phyloP scores from a whole-genome alignment of 345 rosid genomes.

The Geranium rotundifolium region DNA sequence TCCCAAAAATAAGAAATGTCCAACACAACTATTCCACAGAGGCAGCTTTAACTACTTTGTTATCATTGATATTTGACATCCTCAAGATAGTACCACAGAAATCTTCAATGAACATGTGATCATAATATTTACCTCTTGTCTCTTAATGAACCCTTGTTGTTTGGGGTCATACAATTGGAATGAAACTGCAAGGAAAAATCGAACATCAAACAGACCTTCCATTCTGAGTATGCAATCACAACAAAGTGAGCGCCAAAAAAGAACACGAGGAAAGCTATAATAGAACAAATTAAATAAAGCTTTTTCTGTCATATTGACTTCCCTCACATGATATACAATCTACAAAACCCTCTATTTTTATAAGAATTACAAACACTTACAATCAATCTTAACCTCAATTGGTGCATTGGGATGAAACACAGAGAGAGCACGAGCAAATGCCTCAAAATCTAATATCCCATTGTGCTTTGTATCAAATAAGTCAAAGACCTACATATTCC shows the following conservation, averaged over 20 bases:
- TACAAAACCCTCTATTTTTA: background rate
- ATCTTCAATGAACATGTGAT: background rate
- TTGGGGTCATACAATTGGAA: slow-evolving; percentile 84
- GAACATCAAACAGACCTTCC: slow-evolving; percentile 2
- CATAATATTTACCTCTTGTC: slow-evolving; percentile 47
- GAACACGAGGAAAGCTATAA: slow-evolving; percentile 2
- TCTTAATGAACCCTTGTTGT: slow-evolving; percentile 84
- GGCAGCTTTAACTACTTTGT: background rate
- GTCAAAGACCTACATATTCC: slow-evolving; percentile 65
- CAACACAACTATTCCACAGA: background rate
- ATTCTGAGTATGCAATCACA: background rate
- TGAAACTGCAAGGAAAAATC: slow-evolving; percentile 49
- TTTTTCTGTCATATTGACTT: background rate
- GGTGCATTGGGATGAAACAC: slow-evolving; percentile 90
- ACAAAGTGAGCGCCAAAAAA: background rate
- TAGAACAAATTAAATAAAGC: background rate
- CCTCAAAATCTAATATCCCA: slow-evolving; percentile 78
- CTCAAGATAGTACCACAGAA: background rate
- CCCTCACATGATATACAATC: background rate
- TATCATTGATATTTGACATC: background rate
- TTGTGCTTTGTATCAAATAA: slow-evolving; percentile 79
- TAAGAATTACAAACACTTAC: slow-evolving; percentile 24
- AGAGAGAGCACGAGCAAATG: slow-evolving; percentile 74
- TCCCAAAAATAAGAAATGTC: too few relatives aligned
- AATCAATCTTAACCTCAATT: slow-evolving; percentile 69